Conservation (phyloP, 2,329 filamentous ascomycete species). For the Aspergillus jensenii region DNA sequence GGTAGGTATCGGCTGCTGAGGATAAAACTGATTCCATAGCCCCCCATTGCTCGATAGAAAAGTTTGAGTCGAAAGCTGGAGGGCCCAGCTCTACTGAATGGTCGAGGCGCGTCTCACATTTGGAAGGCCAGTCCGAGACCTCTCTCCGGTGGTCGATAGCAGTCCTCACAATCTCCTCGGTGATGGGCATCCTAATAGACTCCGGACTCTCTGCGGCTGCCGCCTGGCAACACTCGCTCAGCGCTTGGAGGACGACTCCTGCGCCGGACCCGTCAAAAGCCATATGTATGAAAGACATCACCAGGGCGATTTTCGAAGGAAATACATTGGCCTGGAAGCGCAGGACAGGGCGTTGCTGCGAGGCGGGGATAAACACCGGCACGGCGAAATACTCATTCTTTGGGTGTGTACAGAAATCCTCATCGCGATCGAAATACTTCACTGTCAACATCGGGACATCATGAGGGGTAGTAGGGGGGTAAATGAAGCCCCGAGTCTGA, state of each 20-base stretch:
- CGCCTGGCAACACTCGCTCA: slow-evolving; percentile 1
- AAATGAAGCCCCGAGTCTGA: not conserved
- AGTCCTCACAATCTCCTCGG: not conserved
- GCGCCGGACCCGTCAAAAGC: slow-evolving; percentile 13
- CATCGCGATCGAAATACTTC: not conserved
- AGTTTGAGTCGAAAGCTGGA: slow-evolving; percentile 1
- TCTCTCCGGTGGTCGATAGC: not conserved
- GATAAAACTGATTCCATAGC: slow-evolving; percentile 1
- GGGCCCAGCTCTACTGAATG: not conserved
- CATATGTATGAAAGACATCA: slow-evolving; percentile 9
- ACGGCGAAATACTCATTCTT: not conserved
- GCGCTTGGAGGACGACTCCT: slow-evolving; percentile 4
- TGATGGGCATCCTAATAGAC: not conserved
- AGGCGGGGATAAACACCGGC: slow-evolving; percentile 4
- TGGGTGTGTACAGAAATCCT: not conserved
- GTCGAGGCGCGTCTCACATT: not conserved
- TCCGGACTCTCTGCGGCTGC: not conserved
- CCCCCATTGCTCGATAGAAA: slow-evolving; percentile 1
- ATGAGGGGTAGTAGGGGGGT: not conserved
- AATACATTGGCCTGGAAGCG: slow-evolving; percentile 15
- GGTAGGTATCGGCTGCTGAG: not conserved
- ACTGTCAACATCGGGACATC: slow-evolving; percentile 5
- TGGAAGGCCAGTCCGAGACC: not conserved
- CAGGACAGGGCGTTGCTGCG: slow-evolving; percentile 10
- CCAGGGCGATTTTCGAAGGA: slow-evolving; percentile 1